These are phyloP conservation scores for Heliocybe sulcata DNA, from an alignment of 1,284 basidiomycete species.

Conservation along the genomic window DNA sequence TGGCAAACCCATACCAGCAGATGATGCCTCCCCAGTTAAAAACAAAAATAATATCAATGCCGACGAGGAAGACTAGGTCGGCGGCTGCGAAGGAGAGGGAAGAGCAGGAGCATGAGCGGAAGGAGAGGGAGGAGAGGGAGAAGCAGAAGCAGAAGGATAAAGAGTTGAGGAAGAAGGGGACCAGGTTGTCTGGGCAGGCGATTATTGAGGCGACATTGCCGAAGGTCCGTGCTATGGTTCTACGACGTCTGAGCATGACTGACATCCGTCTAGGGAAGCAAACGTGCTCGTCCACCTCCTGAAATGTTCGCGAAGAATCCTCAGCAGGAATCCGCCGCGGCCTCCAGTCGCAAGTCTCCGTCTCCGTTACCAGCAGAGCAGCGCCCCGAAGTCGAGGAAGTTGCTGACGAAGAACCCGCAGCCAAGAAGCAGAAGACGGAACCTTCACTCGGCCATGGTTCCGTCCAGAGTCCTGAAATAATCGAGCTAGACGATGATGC, in stretches of 20 bases:
- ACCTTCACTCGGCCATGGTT: not conserved
- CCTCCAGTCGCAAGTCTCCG: slow-evolving; percentile 12
- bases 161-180: slow-evolving; percentile 18
- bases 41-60: slow-evolving; percentile 16
- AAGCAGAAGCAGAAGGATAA: slow-evolving; percentile 15
- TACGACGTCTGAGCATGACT: not conserved
- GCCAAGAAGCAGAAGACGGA: slow-evolving; percentile 34
- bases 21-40: slow-evolving; percentile 20
- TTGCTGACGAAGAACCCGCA: slow-evolving; percentile 23
- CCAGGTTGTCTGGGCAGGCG: slow-evolving; percentile 42
- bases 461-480: slow-evolving; percentile 5
- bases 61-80: slow-evolving; percentile 22
- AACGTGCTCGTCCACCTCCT: slow-evolving; percentile 58
- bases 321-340: slow-evolving; percentile 13
- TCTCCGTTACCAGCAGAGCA: slow-evolving; percentile 8
- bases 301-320: slow-evolving; percentile 20
- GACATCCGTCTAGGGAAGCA: slow-evolving; percentile 46
- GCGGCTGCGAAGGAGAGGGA: slow-evolving; percentile 18
- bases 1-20: slow-evolving; percentile 62
- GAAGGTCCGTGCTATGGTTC: slow-evolving; percentile 35
- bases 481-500: slow-evolving; percentile 24
- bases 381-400: slow-evolving; percentile 18
- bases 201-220: slow-evolving; percentile 70
- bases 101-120: slow-evolving; percentile 15
- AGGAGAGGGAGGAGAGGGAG: slow-evolving; percentile 12